These are phyloP conservation scores for Euphrasia arctica DNA, from an alignment of 305 asterid genomes.

Conservation along the genomic window DNA sequence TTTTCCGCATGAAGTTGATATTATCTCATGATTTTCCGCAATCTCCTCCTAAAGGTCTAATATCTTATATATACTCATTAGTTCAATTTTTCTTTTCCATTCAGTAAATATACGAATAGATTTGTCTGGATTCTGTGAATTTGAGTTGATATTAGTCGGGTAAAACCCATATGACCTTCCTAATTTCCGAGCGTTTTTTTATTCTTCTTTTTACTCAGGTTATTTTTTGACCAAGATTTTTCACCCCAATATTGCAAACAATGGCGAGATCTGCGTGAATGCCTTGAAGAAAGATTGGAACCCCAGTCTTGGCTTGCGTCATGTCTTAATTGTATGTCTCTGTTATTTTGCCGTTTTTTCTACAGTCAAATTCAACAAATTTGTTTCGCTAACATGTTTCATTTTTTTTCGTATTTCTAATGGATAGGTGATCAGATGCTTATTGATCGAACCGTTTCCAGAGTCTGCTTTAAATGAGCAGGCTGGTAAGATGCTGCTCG, in stretches of 20 bases:
- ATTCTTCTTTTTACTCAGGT: constrained; percentile 43
- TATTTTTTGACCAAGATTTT: constrained; percentile 90
- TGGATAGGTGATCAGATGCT: constrained; percentile 88
- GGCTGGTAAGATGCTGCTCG: constrained; percentile 97
- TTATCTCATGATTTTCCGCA: constrained; percentile 90
- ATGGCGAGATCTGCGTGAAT: constrained; percentile 94
- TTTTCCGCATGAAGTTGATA: constrained; percentile 88
- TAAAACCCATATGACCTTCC: not conserved
- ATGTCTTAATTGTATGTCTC: constrained; percentile 68
- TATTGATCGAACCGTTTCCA: constrained; percentile 95
- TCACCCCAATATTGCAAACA: constrained; percentile 86
- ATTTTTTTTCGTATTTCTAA: not conserved
- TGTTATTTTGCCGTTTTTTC: not conserved
- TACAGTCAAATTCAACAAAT: constrained; percentile 5
- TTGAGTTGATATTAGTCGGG: too few species aligned
- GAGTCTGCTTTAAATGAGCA: constrained; percentile 97
- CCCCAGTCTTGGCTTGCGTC: constrained; percentile 87
- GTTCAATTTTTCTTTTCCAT: not conserved
- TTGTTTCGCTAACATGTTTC: not conserved
- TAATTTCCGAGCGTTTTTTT: constrained; percentile 9
- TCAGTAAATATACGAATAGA: not conserved
- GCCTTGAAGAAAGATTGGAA: constrained; percentile 96
- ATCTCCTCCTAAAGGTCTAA: constrained; percentile 82
- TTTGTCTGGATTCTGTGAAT: too few species aligned
- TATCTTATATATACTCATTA: not conserved